Evolutionary conservation across 345 rosid species (phyloP).

Genomic region (Boechera stricta): DNA sequence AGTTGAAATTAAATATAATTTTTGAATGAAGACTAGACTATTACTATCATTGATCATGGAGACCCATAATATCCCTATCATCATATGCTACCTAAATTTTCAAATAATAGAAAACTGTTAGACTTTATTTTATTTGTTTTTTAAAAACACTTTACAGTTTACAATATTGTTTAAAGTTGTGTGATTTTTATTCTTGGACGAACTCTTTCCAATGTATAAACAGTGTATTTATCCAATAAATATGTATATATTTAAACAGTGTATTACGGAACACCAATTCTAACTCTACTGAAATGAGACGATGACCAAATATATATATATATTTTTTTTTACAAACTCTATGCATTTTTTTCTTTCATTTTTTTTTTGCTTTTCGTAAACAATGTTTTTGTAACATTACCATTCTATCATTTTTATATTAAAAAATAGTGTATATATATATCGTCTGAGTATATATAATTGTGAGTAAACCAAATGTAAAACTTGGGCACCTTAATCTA

Average conservation of each 20-base stretch:
- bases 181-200: neutral
- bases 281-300: neutral
- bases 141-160: neutral
- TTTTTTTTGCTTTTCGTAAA: neutral
- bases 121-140: neutral
- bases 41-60: conserved; percentile 29
- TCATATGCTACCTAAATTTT: conserved; percentile 23
- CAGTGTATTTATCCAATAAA: too few relatives aligned
- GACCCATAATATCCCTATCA: conserved; percentile 26
- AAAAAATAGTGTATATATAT: neutral
- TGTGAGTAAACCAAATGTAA: neutral
- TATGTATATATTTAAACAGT: neutral
- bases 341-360: neutral
- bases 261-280: neutral
- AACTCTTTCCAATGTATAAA: neutral
- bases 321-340: neutral
- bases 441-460: neutral
- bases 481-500: conserved; percentile 3
- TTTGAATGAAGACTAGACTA: neutral
- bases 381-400: conserved; percentile 5
- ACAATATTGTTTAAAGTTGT: conserved; percentile 7
- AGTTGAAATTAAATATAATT: neutral
- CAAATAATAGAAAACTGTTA: neutral
- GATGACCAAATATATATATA: neutral
- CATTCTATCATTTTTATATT: neutral